Evolutionary conservation across 257 asterid genomes (phyloP).

Genomic region (Cordia subcordata): DNA sequence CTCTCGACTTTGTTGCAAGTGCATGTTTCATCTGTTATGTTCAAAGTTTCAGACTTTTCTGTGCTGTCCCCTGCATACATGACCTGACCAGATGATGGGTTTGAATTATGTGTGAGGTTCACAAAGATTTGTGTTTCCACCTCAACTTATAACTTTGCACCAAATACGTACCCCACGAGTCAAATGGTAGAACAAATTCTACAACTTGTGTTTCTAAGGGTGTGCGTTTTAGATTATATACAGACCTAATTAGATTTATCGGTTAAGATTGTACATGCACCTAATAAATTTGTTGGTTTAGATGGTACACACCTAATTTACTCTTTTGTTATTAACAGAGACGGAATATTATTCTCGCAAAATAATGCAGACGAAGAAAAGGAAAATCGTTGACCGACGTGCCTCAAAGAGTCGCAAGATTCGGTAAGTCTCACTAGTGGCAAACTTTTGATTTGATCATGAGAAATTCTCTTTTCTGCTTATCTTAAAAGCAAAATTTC

Average conservation of each 20-base stretch:
- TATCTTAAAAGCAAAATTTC: not conserved
- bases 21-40: not conserved
- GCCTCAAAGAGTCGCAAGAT: constrained; percentile 98
- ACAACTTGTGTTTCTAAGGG: too few species aligned
- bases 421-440: constrained; percentile 36
- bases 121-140: too few species aligned
- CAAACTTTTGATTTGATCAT: not conserved
- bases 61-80: too few species aligned
- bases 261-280: too few species aligned
- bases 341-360: constrained; percentile 71
- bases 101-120: too few species aligned
- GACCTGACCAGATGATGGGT: too few species aligned
- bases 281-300: too few species aligned
- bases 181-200: too few species aligned
- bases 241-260: too few species aligned
- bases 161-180: too few species aligned
- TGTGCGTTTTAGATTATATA: too few species aligned
- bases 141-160: too few species aligned
- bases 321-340: constrained; percentile 40
- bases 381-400: constrained; percentile 85
- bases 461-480: not conserved
- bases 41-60: not conserved
- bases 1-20: not conserved
- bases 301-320: not conserved
- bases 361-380: constrained; percentile 75